Evolutionary conservation across 2,329 filamentous ascomycete genomes (phyloP).

Genomic region (Xylariaceae sp.): DNA sequence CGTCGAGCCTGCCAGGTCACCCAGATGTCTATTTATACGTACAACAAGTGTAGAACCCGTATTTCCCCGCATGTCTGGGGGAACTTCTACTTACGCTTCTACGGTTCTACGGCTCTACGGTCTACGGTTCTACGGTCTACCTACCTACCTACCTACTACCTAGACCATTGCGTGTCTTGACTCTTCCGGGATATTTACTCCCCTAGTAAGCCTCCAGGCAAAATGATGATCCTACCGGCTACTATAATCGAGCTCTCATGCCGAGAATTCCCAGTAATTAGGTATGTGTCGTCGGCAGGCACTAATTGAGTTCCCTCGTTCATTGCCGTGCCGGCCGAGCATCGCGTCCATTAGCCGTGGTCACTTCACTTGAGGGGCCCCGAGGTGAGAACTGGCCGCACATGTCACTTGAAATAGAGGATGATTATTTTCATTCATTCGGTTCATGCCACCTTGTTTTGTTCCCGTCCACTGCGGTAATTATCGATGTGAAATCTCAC

Average conservation of each 20-base stretch:
- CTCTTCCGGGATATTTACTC: too few species aligned
- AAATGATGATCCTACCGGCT: conserved; percentile 26
- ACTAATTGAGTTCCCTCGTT: conserved; percentile 26
- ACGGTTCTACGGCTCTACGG: too few species aligned
- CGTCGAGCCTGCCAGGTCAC: too few species aligned
- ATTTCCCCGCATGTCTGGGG: too few species aligned
- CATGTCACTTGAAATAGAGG: conserved; percentile 8
- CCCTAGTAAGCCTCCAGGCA: conserved; percentile 11
- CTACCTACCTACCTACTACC: too few species aligned
- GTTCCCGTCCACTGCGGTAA: not conserved
- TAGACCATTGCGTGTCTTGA: too few species aligned
- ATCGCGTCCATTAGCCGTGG: conserved; percentile 7
- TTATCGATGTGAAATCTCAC: conserved; percentile 6
- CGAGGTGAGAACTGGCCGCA: not conserved
- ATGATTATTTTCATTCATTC: not conserved
- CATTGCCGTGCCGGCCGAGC: conserved; percentile 18
- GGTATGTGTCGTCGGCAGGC: not conserved
- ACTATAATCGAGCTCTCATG: conserved; percentile 24
- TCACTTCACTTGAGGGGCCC: not conserved
- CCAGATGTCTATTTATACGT: too few species aligned
- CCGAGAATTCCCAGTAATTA: conserved; percentile 11
- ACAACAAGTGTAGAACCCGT: too few species aligned
- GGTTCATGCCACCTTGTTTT: not conserved
- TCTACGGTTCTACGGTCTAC: too few species aligned
- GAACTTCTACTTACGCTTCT: too few species aligned